Base-by-base conservation (phyloP, 148 eudicot genomes). In the Chenopodium quinoa region DNA sequence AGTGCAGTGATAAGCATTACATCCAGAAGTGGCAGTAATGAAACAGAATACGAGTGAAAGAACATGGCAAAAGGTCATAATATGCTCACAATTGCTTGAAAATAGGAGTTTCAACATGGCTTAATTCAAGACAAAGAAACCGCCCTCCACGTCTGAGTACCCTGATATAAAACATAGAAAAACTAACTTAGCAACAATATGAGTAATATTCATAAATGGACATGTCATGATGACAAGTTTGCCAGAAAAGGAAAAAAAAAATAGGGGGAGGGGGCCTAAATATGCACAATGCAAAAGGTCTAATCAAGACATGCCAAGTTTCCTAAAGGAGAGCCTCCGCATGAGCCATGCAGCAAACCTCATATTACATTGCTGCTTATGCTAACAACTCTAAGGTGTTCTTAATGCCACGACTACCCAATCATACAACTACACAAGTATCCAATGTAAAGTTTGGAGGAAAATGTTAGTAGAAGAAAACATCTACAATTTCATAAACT, bases 91-190 rank as follows among this genome's bases (percentile, higher is more conserved):
- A 76, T 74, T 96, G 90, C 88, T 96, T 96, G 75, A 93, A 94
- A 75, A 90, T 65, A 9, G 97, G 98, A 79, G 78, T 54, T 70
- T 96, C 90, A 6, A 96, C 99, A 89, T 91, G 98, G 88, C 99
- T 96, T 86, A 96, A 86, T 85, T 96, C 99, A 75, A 96, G 98
- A 87, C 99, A 96, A 73, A 96, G 97, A 86, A 96, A 96, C 79
- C 99, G 84, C 83, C 99, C 99, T 85, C 99, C 99, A 47, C 58
- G 91, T 88, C 85, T 91, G 40, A 96, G 90, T 76, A 96, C 94
- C 92, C 99, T 96, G 89, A 60, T 62, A 80, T 65, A 85, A 73
- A 78, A 37, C 65, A 82, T 11, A 69, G 82, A 68, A 75, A 84
- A 44, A 68, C n/a, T 34, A 16, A 82, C 50, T 37, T 40, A 46